These are phyloP conservation scores for Lactifluus piperatus DNA, from an alignment of 768 basidiomycete species.

Conservation along the genomic window DNA sequence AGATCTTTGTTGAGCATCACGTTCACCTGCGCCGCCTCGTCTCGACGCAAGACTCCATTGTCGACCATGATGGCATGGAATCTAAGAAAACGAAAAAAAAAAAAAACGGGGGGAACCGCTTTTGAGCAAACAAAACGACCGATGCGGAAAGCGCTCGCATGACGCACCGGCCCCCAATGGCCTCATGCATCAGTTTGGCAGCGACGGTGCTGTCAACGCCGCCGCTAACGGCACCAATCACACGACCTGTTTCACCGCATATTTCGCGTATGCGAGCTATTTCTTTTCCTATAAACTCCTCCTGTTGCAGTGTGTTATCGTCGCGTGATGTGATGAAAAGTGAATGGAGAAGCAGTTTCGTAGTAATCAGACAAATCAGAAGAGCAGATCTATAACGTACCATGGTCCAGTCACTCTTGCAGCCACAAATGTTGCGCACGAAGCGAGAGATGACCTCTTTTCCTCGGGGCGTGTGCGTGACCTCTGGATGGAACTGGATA, in stretches of 20 bases:
- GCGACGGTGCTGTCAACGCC: slow-evolving; percentile 98
- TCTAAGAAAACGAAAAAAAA: slow-evolving; percentile 35
- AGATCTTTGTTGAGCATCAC: slow-evolving; percentile 90
- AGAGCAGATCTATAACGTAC: too few relatives aligned
- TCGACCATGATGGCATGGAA: slow-evolving; percentile 99
- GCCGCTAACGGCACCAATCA: slow-evolving; percentile 95
- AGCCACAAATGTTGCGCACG: slow-evolving; percentile 76
- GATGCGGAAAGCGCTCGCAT: neutral
- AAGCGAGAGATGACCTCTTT: slow-evolving; percentile 86
- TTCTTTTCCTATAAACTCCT: slow-evolving; percentile 97
- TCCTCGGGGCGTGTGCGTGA: slow-evolving; percentile 87
- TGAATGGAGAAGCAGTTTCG: too few relatives aligned
- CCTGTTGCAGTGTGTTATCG: slow-evolving; percentile 35
- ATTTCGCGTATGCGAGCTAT: slow-evolving; percentile 89
- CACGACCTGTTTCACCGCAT: slow-evolving; percentile 88
- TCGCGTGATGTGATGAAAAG: too few relatives aligned
- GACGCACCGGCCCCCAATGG: slow-evolving; percentile 86
- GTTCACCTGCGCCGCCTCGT: slow-evolving; percentile 87
- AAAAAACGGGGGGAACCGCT: too few relatives aligned
- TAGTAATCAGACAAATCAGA: too few relatives aligned
- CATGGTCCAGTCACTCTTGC: slow-evolving; percentile 88
- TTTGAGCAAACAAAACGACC: neutral
- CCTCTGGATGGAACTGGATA: slow-evolving; percentile 98
- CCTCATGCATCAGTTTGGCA: slow-evolving; percentile 99
- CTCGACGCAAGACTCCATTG: slow-evolving; percentile 89